Evolutionary conservation across 208 protist species (phyloP), one percentile per base, ranked within the genome.

Genomic region (Wallacemonas sp.): DNA sequence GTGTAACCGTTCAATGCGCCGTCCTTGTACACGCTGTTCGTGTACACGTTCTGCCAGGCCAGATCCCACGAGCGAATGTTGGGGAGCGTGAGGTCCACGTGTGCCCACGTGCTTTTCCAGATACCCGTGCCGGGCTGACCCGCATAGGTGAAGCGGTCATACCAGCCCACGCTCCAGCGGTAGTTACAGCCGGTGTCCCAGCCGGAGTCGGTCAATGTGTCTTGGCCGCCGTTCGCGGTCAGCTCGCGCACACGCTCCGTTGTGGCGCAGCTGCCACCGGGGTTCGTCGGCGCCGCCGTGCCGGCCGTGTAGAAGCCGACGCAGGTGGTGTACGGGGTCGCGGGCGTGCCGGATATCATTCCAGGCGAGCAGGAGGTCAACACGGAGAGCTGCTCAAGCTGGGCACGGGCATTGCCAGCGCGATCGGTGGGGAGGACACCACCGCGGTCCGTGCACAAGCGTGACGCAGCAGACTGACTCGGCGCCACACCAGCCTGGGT

Each of bases 141-240:
- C 0, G 22, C 24, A 62, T 78, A 81, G 14, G 70, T 72, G 64
- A 67, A 75, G 14, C 47, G 36, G 49, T 81, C 77, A 67, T 77
- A 81, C 63, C 68, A 80, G 24, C 81, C 81, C 44, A 75, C 76
- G 30, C 59, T 51, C 66, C 64, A 88, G 65, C 81, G 81, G 75
- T 84, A 88, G 30, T 41, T 53, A 36, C 81, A 88, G 46, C 63
- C 68, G 33, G 34, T 62, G 36, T 47, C 36, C 38, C 38, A 62
- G 56, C 19, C 41, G 4, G 30, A 33, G 28, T 38, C 51, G 30
- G 26, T 58, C n/a, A 58, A 31, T n/a, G 51, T 58, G 51, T 39
- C 30, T 31, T 8, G 4, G 30, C 51, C 51, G 26, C 3, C 28
- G 31, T 58, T 62, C 3, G 56, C 19, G 17, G 34, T 62, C 56